Percentiles rank a stretch among this genome's conserved stretches.
phyloP scores from a whole-genome alignment of 2,329 filamentous ascomycete genomes.

The Dendryphion nanum region DNA sequence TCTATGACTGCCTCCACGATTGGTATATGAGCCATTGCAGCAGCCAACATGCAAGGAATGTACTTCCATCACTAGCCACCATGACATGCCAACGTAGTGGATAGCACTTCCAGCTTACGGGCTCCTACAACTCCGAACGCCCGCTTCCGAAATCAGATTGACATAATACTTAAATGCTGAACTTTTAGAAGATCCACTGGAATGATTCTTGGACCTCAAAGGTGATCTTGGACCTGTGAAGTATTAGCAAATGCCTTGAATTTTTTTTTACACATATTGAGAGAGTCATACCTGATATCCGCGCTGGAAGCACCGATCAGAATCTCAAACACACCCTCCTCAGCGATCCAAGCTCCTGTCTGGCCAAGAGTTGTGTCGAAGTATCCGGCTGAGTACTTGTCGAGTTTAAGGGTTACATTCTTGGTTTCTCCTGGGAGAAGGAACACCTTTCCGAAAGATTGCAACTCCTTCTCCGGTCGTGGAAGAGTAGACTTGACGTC shows the following conservation, averaged over 20 bases:
- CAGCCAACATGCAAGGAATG: too few species aligned
- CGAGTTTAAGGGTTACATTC: slow-evolving; percentile 29
- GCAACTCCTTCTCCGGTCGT: slow-evolving; percentile 68
- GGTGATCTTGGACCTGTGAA: slow-evolving; percentile 44
- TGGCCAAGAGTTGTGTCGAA: slow-evolving; percentile 57
- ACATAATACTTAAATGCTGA: too few species aligned
- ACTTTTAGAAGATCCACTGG: slow-evolving; percentile 63
- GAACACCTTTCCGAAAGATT: slow-evolving; percentile 58
- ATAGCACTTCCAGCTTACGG: too few species aligned
- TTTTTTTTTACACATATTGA: neutral
- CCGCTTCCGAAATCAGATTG: too few species aligned
- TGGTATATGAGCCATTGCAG: too few species aligned
- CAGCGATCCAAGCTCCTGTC: slow-evolving; percentile 59
- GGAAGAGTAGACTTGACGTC: slow-evolving; percentile 63
- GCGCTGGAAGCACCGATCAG: slow-evolving; percentile 61
- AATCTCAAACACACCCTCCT: slow-evolving; percentile 62
- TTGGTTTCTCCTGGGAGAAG: slow-evolving; percentile 38
- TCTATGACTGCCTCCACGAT: too few species aligned
- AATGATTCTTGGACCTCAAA: slow-evolving; percentile 66
- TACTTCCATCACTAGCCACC: too few species aligned
- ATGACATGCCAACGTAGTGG: too few species aligned
- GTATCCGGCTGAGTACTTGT: slow-evolving; percentile 56
- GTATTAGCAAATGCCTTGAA: too few species aligned
- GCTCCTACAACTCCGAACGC: too few species aligned
- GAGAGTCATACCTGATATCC: slow-evolving; percentile 60